These are phyloP conservation scores for Lignosus rhinocerotis DNA, from an alignment of 1,284 basidiomycete species.

Conservation along the genomic window DNA sequence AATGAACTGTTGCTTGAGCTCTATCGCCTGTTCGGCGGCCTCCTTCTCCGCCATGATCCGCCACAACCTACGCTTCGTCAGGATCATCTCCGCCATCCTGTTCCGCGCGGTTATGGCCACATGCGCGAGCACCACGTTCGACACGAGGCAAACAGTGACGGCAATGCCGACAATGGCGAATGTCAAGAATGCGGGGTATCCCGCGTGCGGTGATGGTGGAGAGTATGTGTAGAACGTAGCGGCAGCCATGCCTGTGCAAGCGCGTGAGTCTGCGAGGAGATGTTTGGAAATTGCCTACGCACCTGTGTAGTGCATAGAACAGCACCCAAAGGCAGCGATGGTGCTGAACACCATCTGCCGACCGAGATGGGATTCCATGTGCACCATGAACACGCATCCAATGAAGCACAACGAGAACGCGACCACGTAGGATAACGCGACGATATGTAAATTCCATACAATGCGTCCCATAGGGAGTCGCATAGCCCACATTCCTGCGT, in stretches of 20 bases:
- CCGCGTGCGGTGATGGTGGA: slow-evolving; percentile 22
- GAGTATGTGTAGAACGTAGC: slow-evolving; percentile 32
- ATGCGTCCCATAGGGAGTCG: slow-evolving; percentile 31
- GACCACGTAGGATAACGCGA: slow-evolving; percentile 30
- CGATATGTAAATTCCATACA: slow-evolving; percentile 26
- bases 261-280: not conserved
- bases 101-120: slow-evolving; percentile 32
- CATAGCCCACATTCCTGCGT: slow-evolving; percentile 35
- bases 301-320: slow-evolving; percentile 37
- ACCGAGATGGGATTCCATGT: slow-evolving; percentile 34
- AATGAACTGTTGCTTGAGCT: slow-evolving; percentile 37
- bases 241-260: slow-evolving; percentile 31
- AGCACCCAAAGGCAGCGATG: slow-evolving; percentile 28
- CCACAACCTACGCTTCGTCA: slow-evolving; percentile 33
- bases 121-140: slow-evolving; percentile 32
- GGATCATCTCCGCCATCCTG: slow-evolving; percentile 34
- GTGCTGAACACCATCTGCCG: slow-evolving; percentile 33
- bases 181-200: slow-evolving; percentile 32
- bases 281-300: not conserved
- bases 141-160: slow-evolving; percentile 31
- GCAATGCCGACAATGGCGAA: slow-evolving; percentile 29
- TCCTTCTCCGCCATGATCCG: slow-evolving; percentile 37
- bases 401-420: slow-evolving; percentile 31
- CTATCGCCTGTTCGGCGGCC: slow-evolving; percentile 34
- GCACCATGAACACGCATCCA: slow-evolving; percentile 31